A percentile compares a stretch with the other conserved stretches of the same genome.
phyloP scores from a whole-genome alignment of 768 basidiomycete species.

The Leccinellum albellum region DNA sequence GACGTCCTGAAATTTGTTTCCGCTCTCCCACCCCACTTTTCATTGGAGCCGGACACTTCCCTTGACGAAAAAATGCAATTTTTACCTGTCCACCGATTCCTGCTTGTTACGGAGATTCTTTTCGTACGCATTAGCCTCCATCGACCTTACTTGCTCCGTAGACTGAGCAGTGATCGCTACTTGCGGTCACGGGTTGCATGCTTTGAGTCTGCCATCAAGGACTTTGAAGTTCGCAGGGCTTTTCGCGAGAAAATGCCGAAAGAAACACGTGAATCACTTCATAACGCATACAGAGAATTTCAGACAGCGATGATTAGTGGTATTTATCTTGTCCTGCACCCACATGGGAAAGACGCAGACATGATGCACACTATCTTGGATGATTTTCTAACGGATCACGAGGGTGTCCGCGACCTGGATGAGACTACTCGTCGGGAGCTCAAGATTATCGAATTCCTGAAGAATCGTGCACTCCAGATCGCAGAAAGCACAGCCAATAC shows the following conservation, averaged over 20 bases:
- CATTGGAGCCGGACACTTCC: constrained; percentile 71
- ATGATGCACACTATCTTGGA: constrained; percentile 80
- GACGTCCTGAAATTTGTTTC: constrained; percentile 76
- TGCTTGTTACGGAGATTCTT: constrained; percentile 84
- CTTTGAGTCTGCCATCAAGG: constrained; percentile 86
- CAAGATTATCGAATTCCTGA: constrained; percentile 81
- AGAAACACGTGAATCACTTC: constrained; percentile 65
- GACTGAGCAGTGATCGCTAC: constrained; percentile 74
- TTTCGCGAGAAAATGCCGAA: constrained; percentile 60
- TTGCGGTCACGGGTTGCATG: constrained; percentile 78
- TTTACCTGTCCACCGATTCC: constrained; percentile 81
- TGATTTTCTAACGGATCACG: constrained; percentile 62
- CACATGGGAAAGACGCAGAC: constrained; percentile 61
- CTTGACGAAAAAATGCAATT: constrained; percentile 63
- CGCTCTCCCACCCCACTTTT: constrained; percentile 74
- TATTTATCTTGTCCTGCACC: constrained; percentile 80
- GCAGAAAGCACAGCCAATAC: constrained; percentile 31
- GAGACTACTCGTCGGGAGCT: constrained; percentile 80
- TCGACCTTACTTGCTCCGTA: constrained; percentile 81
- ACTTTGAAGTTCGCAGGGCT: constrained; percentile 72
- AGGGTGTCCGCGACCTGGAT: constrained; percentile 59
- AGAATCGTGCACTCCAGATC: constrained; percentile 59
- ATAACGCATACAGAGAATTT: constrained; percentile 83
- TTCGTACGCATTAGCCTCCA: constrained; percentile 83
- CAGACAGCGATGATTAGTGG: constrained; percentile 88